Evolutionary conservation across 2,329 filamentous ascomycete species (phyloP), one percentile per base, ranked within the genome.

Genomic region (Simplicillium sp.): DNA sequence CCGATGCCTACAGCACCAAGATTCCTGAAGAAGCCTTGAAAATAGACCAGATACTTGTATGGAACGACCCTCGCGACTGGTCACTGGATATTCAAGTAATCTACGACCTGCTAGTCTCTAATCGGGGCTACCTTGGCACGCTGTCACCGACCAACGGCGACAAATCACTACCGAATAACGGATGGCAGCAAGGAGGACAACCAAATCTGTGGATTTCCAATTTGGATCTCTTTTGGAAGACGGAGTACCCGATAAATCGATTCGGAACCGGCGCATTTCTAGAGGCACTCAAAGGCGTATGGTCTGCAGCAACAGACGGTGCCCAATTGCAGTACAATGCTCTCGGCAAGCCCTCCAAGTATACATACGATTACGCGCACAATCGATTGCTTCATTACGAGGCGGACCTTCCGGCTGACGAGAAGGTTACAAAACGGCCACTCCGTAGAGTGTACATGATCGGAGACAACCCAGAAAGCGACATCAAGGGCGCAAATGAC

Each of bases 31-130:
- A 65, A 9, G 61, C 69, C 9, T 71, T 90, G 37, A 88, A 87
- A 51, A 83, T 98, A 50, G 87, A 94, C 55, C 88, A 89, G 20
- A 78, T 97, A 20, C 84, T 97, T 54, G 84, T 96, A 7, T 96
- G 90, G 72, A 94, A 95, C 59, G 92, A 97, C 61, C 89, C 92
- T 3, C 78, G 92, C 42, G 92, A 98, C 66, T 98, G 92, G 92
- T 88, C 85, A 1, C 73, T 96, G 9, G 90, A 97, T 59, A 79
- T 80, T 3, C 85, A 94, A 56, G 67, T 97, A 51, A 83, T 97
- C 43, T 56, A 84, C 40, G 92, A 98, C 60, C 66, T 95, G 11
- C 67, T 97, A 7, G 71, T 94, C 33, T 95, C 89, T 1, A 70
- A 77, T 14, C 53, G 72, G n/a, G 92, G 92, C 14, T 77, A 86